phyloP scores from a whole-genome alignment of 441 rosid species.

The Pelargonium australe region DNA sequence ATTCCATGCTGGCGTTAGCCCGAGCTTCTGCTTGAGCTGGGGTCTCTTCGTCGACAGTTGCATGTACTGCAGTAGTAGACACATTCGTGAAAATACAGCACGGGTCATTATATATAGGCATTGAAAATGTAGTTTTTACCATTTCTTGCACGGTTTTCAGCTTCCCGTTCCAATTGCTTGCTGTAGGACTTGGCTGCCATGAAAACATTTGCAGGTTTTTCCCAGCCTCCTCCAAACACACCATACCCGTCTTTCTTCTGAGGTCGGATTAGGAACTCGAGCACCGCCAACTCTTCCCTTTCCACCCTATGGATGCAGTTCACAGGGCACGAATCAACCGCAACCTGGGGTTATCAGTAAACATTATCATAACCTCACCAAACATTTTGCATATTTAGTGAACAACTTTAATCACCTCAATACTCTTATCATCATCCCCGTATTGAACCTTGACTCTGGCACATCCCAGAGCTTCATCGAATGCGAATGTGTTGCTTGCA shows the following conservation, averaged over 20 bases:
- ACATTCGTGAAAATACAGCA: background rate
- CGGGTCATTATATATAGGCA: background rate
- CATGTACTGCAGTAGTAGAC: slow-evolving; percentile 19
- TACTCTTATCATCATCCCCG: slow-evolving; percentile 40
- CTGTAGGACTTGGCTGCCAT: slow-evolving; percentile 43
- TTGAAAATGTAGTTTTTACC: slow-evolving; percentile 17
- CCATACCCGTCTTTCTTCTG: slow-evolving; percentile 44
- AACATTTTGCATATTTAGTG: background rate
- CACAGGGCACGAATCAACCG: slow-evolving; percentile 59
- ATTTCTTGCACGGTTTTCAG: slow-evolving; percentile 18
- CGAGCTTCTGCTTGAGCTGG: slow-evolving; percentile 55
- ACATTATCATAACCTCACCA: background rate
- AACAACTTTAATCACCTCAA: slow-evolving; percentile 31
- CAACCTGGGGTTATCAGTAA: slow-evolving; percentile 27
- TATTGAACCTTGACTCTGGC: slow-evolving; percentile 52
- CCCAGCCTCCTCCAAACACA: slow-evolving; percentile 59
- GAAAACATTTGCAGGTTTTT: slow-evolving; percentile 46
- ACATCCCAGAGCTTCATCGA: slow-evolving; percentile 45
- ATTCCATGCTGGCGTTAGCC: slow-evolving; percentile 30
- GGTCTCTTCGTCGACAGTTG: slow-evolving; percentile 40
- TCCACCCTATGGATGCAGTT: slow-evolving; percentile 60
- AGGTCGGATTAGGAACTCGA: slow-evolving; percentile 47
- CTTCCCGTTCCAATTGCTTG: slow-evolving; percentile 34
- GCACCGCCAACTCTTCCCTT: slow-evolving; percentile 42
- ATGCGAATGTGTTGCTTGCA: slow-evolving; percentile 47